A percentile compares a stretch with the other conserved stretches of the same genome.
Evolutionary conservation across 83 land plant genomes (phyloP).

Genomic region (Diphasiastrum complanatum): DNA sequence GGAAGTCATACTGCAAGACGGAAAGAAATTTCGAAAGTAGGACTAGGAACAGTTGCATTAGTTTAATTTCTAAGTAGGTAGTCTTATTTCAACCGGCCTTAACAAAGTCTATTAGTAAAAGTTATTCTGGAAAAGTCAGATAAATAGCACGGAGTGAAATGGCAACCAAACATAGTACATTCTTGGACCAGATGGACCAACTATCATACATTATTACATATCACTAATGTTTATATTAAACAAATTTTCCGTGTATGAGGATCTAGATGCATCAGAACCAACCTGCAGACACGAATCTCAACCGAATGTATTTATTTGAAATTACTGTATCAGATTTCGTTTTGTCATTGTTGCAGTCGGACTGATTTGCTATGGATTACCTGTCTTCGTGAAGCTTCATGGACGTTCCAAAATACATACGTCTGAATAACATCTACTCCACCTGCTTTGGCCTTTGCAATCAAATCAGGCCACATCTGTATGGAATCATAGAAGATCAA

Average conservation of each 20-base stretch:
- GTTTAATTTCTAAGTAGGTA: neutral
- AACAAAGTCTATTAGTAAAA: too few species aligned
- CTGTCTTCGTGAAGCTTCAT: slow-evolving; percentile 64
- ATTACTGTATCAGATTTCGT: neutral
- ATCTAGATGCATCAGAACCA: too few species aligned
- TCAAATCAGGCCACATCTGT: slow-evolving; percentile 73
- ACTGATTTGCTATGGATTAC: slow-evolving; percentile 22
- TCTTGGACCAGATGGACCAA: too few species aligned
- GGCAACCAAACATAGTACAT: too few species aligned
- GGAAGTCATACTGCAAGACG: slow-evolving; percentile 56
- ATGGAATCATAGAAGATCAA: neutral
- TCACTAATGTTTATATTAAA: too few species aligned
- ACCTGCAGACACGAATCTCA: too few species aligned
- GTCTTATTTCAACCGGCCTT: too few species aligned
- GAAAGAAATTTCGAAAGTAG: neutral
- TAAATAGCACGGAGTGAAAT: too few species aligned
- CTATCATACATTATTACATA: too few species aligned
- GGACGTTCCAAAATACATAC: slow-evolving; percentile 76
- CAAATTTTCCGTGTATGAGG: too few species aligned
- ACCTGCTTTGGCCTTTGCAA: slow-evolving; percentile 64
- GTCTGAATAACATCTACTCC: slow-evolving; percentile 69
- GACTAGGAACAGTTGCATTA: neutral
- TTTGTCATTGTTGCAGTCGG: neutral
- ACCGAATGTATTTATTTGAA: too few species aligned
- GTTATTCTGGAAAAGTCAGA: too few species aligned